These are phyloP conservation scores for Trichosporon inkin DNA, from an alignment of 1,284 basidiomycete species.

Conservation along the genomic window DNA sequence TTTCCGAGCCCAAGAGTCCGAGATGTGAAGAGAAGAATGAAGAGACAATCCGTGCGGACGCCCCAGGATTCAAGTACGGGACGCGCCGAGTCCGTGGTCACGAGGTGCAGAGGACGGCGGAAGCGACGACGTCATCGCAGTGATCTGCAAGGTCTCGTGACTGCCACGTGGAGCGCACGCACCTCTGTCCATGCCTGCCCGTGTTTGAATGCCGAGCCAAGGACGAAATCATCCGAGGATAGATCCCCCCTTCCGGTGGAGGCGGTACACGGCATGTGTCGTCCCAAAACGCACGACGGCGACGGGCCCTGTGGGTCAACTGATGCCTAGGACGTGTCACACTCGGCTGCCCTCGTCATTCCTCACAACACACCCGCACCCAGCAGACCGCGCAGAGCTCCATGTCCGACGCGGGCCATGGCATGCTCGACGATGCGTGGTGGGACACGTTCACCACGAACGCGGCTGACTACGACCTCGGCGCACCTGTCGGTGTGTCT, in stretches of 20 bases:
- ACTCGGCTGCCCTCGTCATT: not conserved
- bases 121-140: too few relatives aligned
- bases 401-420: constrained; percentile 13
- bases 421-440: constrained; percentile 36
- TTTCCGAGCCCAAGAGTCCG: too few relatives aligned
- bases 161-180: too few relatives aligned
- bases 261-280: too few relatives aligned
- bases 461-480: constrained; percentile 39
- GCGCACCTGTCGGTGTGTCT: constrained; percentile 34
- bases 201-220: not conserved
- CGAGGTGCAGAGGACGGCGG: too few relatives aligned
- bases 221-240: not conserved
- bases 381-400: not conserved
- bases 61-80: too few relatives aligned
- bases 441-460: constrained; percentile 34
- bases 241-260: too few relatives aligned
- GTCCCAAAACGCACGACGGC: too few relatives aligned
- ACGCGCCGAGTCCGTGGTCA: too few relatives aligned
- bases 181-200: not conserved
- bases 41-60: too few relatives aligned
- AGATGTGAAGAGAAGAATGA: too few relatives aligned
- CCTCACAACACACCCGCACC: not conserved
- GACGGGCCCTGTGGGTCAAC: not conserved
- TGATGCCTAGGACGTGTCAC: not conserved
- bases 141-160: too few relatives aligned